Base-by-base conservation (phyloP, 495 filamentous ascomycete genomes). In the Endocarpon pusillum region DNA sequence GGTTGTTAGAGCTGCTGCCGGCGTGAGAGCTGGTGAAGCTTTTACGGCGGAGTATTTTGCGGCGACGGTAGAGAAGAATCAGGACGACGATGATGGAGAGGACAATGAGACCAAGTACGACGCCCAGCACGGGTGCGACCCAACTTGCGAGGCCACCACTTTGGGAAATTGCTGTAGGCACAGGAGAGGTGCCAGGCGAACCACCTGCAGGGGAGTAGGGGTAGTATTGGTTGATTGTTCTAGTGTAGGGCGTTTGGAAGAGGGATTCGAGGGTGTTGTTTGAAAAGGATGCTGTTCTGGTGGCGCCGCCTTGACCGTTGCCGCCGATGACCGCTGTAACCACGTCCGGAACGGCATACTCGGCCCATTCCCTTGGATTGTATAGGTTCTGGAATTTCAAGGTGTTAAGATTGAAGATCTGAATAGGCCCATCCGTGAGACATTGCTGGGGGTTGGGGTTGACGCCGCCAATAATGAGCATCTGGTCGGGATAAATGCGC, bases 401-500 rank as follows among this genome's bases (percentile, higher is more conserved):
- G 1, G 52, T 60, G 34, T 69, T 78, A 22, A 84, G 50, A 37
- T 82, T 78, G 50, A 76, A 78, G 6, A 76, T 57, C 22, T 66
- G 58, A 22, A 78, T 46, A 12, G 79, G 47, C 4, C 71, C 62
- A 11, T 51, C 62, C 1, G 55, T 48, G 5, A 84, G 39, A 42
- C 78, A 82, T 0, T 33, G 23, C 0, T 36, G 21, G 12, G 18
- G 0, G 4, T 8, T 14, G 19, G 47, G 59, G 1, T 44, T 20
- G 8, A 51, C 43, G 0, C 79, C 77, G 8, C 78, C 79, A n/a
- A 85, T 48, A 0, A 66, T 62, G 38, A 82, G 50, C 75, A 85
- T 80, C 43, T 79, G 70, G 43, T 82, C 73, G 2, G 77, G 73
- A 39, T 80, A 81, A 1, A 73, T 66, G 48, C 59, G 72, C 22